A percentile compares a stretch with the other conserved stretches of the same genome.
Evolutionary conservation across 1,139 yeast genomes (phyloP).

Genomic region (Diutina catenulata): DNA sequence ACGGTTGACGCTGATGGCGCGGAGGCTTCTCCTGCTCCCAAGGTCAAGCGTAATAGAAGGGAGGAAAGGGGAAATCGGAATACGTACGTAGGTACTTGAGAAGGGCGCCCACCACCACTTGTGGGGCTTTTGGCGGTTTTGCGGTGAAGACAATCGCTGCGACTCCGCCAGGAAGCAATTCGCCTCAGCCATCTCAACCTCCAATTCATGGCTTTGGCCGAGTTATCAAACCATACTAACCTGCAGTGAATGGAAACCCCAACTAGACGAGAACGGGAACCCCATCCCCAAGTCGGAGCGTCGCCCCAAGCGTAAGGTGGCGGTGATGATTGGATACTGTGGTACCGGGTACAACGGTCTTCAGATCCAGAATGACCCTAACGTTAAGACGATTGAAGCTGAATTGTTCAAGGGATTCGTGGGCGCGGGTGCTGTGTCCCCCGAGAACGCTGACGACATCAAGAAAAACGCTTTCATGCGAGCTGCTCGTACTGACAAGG

Average conservation of each 20-base stretch:
- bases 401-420: constrained; percentile 79
- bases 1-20: constrained; percentile 1
- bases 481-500: constrained; percentile 97
- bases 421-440: constrained; percentile 81
- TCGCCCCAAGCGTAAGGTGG: constrained; percentile 78
- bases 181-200: too few relatives aligned
- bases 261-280: constrained; percentile 50
- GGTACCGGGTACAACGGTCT: constrained; percentile 98
- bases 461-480: constrained; percentile 88
- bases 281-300: constrained; percentile 50
- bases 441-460: constrained; percentile 80
- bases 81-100: constrained; percentile 6
- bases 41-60: constrained; percentile 1
- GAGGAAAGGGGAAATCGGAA: constrained; percentile 3
- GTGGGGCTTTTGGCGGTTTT: too few relatives aligned
- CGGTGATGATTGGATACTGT: constrained; percentile 89
- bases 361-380: constrained; percentile 79
- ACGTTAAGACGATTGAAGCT: constrained; percentile 84
- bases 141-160: too few relatives aligned
- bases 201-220: too few relatives aligned
- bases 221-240: constrained; percentile 15
- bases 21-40: too few relatives aligned
- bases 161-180: too few relatives aligned
- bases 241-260: constrained; percentile 26
- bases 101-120: too few relatives aligned